Base-by-base conservation (phyloP, 2,329 filamentous ascomycete genomes). In the Xylariales sp. region DNA sequence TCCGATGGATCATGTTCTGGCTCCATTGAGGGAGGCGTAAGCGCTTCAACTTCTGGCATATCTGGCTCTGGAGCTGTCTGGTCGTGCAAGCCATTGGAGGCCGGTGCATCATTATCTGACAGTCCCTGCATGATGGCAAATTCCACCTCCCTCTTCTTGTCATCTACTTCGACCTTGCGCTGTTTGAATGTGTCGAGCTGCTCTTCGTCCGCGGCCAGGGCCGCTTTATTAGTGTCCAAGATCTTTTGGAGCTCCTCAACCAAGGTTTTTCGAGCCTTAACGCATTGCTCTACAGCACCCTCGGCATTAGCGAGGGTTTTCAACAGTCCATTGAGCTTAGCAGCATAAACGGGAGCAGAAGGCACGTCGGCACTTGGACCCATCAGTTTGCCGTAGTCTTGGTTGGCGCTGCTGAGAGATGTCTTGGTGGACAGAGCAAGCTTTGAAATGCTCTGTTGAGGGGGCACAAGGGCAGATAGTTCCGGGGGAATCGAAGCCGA, bases 281-380 rank as follows among this genome's bases (percentile, higher is more conserved):
- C 88, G 49, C 85, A 88, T 52, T 95, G 88, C 3, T 86, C 83
- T 2, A 97, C 85, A 1, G 91, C 89, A 38, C 81, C 87, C 62
- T 98, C 90, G 4, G 93, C 93, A 46, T 79, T 87, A 15, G 88
- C 88, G 14, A 98, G 74, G 6, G 82, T 85, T 67, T 93, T 96
- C 38, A 97, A 74, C n/a, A 98, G 72, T 3, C 88, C 85, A 47
- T 87, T 90, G 7, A 98, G 76, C 19, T 88, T 84, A 12, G 91
- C 91, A 2, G 93, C 93, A 55, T 95, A 88, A 15, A 98, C 90
- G 1, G 93, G 90, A 1, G 90, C 83, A 0, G 88, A 85, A 0
- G 91, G 88, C 2, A 83, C 69, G 2, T 77, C 69, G 1, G 75
- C 76, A 19, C 72, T 70, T 0, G 88, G 77, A 50, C 89, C 85